Evolutionary conservation across 345 rosid species (phyloP).

Genomic region (Eucalyptus albens): DNA sequence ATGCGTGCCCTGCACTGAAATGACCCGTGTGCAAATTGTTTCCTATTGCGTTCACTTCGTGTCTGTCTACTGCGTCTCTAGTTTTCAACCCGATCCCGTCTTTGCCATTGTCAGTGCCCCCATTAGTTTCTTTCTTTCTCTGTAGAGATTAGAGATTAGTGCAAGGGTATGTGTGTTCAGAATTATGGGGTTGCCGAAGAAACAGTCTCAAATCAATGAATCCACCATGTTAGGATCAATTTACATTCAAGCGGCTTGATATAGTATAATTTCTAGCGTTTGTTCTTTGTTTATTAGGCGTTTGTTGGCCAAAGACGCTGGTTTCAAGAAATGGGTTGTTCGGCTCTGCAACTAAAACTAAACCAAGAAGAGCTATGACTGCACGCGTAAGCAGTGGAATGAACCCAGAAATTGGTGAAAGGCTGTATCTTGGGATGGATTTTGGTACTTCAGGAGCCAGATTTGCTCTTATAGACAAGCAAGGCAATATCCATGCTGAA

Average conservation of each 20-base stretch:
- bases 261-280: background rate
- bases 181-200: background rate
- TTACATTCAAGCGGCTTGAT: background rate
- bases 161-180: background rate
- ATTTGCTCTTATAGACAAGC: conserved; percentile 56
- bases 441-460: conserved; percentile 96
- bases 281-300: conserved; percentile 9
- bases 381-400: background rate
- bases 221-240: background rate
- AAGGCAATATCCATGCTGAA: conserved; percentile 43
- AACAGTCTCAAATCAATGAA: background rate
- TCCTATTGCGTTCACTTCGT: background rate
- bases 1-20: background rate
- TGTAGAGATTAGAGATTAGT: background rate
- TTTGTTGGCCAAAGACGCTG: conserved; percentile 1
- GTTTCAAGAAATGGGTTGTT: background rate
- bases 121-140: background rate
- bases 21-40: background rate
- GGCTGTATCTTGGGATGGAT: conserved; percentile 83
- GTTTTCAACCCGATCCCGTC: background rate
- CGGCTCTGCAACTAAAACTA: background rate
- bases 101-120: background rate
- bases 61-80: background rate
- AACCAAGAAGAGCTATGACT: conserved; percentile 13
- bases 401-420: conserved; percentile 3